Conservation (phyloP, 108 stramenopile species). For the Nitzschia putrida region DNA sequence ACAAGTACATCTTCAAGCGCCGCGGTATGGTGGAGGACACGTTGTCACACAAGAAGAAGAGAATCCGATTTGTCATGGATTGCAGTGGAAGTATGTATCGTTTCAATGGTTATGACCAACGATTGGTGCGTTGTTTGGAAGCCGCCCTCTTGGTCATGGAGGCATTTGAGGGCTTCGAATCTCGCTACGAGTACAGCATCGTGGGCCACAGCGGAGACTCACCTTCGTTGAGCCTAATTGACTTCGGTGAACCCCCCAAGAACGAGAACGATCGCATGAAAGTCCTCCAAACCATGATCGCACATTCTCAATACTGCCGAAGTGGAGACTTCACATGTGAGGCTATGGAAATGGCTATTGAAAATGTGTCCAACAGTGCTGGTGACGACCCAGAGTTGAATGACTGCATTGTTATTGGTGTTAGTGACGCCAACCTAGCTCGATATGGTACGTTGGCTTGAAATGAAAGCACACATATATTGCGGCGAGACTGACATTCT, state of each 20-base stretch:
- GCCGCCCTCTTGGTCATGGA: slow-evolving; percentile 89
- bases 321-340: slow-evolving; percentile 86
- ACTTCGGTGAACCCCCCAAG: slow-evolving; percentile 47
- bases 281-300: slow-evolving; percentile 83
- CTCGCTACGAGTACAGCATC: slow-evolving; percentile 63
- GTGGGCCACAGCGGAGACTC: slow-evolving; percentile 78
- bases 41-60: slow-evolving; percentile 3
- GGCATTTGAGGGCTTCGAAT: slow-evolving; percentile 52
- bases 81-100: slow-evolving; percentile 86
- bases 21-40: slow-evolving; percentile 59
- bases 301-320: slow-evolving; percentile 85
- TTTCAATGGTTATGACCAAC: slow-evolving; percentile 84
- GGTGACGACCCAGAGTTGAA: slow-evolving; percentile 31
- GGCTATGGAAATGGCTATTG: slow-evolving; percentile 71
- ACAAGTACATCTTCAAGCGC: slow-evolving; percentile 82
- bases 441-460: slow-evolving; percentile 59
- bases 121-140: slow-evolving; percentile 78
- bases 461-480: no score
- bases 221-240: slow-evolving; percentile 58
- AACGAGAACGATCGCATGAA: slow-evolving; percentile 59
- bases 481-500: no score
- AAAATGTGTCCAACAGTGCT: slow-evolving; percentile 29
- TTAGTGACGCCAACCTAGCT: slow-evolving; percentile 85
- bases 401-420: slow-evolving; percentile 63
- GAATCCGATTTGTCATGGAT: slow-evolving; percentile 78